Conservation (phyloP, 148 eudicot genomes). For the Rhododendron ferrugineum region DNA sequence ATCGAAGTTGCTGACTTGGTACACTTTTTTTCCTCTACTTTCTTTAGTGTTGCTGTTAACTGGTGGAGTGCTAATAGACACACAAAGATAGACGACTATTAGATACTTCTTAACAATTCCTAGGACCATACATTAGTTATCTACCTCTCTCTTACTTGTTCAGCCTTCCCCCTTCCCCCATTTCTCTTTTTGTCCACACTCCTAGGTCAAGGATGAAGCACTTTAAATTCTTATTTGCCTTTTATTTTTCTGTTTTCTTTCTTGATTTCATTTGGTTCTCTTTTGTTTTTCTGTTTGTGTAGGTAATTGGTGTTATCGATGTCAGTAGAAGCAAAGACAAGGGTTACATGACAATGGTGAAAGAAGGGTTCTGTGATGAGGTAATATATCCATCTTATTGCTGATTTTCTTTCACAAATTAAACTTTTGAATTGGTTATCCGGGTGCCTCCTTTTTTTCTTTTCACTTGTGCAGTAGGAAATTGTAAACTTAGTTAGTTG, state of each 20-base stretch:
- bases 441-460: background rate
- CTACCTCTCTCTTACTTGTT: background rate
- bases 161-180: background rate
- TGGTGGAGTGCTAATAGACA: background rate
- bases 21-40: background rate
- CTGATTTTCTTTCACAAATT: constrained; percentile 8
- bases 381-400: constrained; percentile 30
- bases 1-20: background rate
- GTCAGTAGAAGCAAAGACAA: constrained; percentile 79
- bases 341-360: constrained; percentile 77
- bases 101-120: background rate
- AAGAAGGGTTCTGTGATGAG: constrained; percentile 95
- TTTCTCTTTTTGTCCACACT: background rate
- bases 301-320: constrained; percentile 90
- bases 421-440: background rate
- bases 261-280: background rate
- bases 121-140: background rate
- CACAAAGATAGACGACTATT: background rate
- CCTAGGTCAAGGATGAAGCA: background rate
- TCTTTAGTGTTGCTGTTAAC: background rate
- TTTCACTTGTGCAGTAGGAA: background rate
- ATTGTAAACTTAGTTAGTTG: background rate
- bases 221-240: background rate
- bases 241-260: constrained; percentile 5
- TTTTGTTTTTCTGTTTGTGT: constrained; percentile 16